Evolutionary conservation across 2,329 filamentous ascomycete species (phyloP), one percentile per base, ranked within the genome.

Genomic region (Ophiosphaerella narmari): DNA sequence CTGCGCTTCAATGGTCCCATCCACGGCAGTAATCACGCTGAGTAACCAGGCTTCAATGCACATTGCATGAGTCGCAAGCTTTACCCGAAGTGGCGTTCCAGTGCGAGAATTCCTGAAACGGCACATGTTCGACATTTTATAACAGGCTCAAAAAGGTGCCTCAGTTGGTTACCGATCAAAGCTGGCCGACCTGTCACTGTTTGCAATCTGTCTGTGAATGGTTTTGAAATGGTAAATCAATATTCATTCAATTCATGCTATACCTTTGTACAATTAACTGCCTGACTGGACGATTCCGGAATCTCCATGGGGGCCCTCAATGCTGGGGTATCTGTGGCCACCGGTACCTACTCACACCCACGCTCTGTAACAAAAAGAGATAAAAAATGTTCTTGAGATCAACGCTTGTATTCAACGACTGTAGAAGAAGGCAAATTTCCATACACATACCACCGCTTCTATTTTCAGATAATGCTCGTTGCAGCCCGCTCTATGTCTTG

Each of bases 321-420:
- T 37, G 43, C 35, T 39, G 38, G 43, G 57, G 52, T 60, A 58
- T 60, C 55, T 54, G 43, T 48, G 34, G 39, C 33, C 26, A 29
- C 47, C 43, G 38, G 44, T 40, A 26, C 26, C 5, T 7, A 29
- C 26, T 29, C 26, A 29, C 44, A 39, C 21, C 32, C 32, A 18
- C 38, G 32, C 38, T 18, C 13, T 37, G 54, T 52, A 57, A 49
- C 14, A 53, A 49, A 45, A 53, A 54, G 48, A 41, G 24, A 21
- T 44, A 52, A 57, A 54, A 54, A 57, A 57, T 41, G 16, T 56
- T 63, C 54, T 65, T 59, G 50, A 62, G 60, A 65, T 65, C 62
- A 71, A 71, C 62, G 58, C 65, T 71, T 68, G 63, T 70, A 70
- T 71, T 67, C 57, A 68, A 66, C 61, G 63, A 68, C 64, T 69